These are phyloP conservation scores for Paraphoma chrysanthemicola DNA, from an alignment of 2,329 filamentous ascomycete genomes.

Conservation along the genomic window DNA sequence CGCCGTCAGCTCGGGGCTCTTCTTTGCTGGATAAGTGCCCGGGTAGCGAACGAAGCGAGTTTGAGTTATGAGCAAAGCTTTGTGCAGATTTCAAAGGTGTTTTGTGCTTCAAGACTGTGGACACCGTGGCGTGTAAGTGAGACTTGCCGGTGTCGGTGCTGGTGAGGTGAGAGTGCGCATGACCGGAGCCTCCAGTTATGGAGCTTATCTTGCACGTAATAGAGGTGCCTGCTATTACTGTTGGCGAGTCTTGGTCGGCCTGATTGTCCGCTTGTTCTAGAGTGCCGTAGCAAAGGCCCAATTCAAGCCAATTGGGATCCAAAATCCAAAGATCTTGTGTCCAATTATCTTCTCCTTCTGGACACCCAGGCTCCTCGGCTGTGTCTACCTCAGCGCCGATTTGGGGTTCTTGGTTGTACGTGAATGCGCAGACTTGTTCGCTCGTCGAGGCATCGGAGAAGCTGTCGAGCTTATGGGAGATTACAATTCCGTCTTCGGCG, in stretches of 20 bases:
- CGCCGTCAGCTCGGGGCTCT: no score
- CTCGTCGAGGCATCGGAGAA: neutral
- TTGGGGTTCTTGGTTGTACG: neutral
- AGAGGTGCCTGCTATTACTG: neutral
- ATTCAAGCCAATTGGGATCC: neutral
- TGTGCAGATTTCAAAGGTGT: neutral
- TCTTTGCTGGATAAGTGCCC: neutral
- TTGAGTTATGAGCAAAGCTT: neutral
- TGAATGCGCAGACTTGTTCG: neutral
- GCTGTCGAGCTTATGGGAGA: neutral
- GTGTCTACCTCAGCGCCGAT: neutral
- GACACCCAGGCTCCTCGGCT: neutral
- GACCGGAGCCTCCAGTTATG: neutral
- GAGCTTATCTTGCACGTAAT: neutral
- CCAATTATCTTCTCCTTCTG: neutral
- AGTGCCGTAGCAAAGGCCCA: neutral
- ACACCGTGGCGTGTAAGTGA: neutral
- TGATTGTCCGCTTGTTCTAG: neutral
- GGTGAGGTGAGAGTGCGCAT: neutral
- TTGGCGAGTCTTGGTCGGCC: neutral
- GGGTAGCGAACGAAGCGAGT: neutral
- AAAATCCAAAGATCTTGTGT: neutral
- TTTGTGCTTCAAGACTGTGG: neutral
- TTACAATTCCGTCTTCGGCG: neutral
- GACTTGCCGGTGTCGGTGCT: neutral